Evolutionary conservation across 2,329 filamentous ascomycete species (phyloP).

Genomic region (Pseudogymnoascus sp.): DNA sequence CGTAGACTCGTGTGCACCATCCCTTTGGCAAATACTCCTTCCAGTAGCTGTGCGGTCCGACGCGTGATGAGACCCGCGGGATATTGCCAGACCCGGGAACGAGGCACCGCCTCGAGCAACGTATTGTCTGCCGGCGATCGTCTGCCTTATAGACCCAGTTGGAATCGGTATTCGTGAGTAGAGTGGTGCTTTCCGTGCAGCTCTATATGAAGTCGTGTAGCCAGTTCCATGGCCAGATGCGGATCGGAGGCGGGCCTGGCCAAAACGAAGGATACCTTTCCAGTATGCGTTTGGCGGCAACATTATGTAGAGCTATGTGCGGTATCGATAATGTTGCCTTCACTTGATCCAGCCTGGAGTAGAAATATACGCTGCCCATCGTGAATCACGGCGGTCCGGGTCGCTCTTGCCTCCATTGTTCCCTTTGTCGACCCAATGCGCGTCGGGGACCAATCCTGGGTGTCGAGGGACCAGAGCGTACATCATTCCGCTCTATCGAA

Average conservation of each 20-base stretch:
- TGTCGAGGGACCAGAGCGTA: not conserved
- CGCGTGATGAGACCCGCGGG: not conserved
- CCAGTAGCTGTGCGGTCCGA: not conserved
- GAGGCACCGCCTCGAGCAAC: not conserved
- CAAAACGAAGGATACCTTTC: not conserved
- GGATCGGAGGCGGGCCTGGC: not conserved
- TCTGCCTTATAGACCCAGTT: not conserved
- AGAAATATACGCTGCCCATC: not conserved
- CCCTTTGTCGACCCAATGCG: not conserved
- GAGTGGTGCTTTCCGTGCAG: not conserved
- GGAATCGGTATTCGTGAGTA: not conserved
- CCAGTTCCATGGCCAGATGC: not conserved
- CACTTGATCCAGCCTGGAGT: not conserved
- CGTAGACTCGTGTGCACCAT: not conserved
- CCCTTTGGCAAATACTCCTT: not conserved
- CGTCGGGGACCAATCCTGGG: not conserved
- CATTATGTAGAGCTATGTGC: not conserved
- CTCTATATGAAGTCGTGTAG: not conserved
- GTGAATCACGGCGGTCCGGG: not conserved
- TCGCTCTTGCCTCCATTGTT: not conserved
- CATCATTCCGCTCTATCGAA: slow-evolving; percentile 25
- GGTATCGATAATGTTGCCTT: not conserved
- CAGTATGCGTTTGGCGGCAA: not conserved
- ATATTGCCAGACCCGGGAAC: not conserved
- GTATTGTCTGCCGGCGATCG: not conserved